Conservation (phyloP, 1,284 basidiomycete species). For the Trichosporon ovoides region DNA sequence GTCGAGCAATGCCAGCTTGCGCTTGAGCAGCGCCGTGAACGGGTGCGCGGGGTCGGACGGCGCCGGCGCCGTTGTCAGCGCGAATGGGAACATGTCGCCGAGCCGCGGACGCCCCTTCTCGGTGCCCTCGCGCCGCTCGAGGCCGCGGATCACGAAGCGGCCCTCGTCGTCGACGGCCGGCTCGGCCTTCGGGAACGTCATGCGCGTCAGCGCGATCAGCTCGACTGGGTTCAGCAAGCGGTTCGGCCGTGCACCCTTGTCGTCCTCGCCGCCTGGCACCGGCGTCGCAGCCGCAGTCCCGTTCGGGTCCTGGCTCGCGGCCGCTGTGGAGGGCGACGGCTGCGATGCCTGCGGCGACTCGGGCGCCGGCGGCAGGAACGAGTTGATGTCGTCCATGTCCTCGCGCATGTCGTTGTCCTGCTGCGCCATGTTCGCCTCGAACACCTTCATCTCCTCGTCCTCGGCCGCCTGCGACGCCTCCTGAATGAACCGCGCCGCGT, state of each 20-base stretch:
- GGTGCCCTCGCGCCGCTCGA: constrained; percentile 35
- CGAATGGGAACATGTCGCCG: constrained; percentile 43
- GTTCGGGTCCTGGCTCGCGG: not conserved
- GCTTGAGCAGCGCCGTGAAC: constrained; percentile 32
- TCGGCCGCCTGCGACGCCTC: constrained; percentile 11
- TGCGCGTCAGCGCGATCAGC: constrained; percentile 37
- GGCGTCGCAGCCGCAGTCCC: not conserved
- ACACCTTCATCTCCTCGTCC: constrained; percentile 4
- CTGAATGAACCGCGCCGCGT: constrained; percentile 39
- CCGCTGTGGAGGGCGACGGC: not conserved
- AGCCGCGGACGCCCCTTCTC: constrained; percentile 24
- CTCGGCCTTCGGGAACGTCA: constrained; percentile 42
- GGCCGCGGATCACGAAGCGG: constrained; percentile 37
- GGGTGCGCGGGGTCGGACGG: constrained; percentile 29
- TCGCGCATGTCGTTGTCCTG: not conserved
- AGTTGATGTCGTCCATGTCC: constrained; percentile 22
- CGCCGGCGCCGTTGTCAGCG: constrained; percentile 23
- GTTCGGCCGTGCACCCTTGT: constrained; percentile 8
- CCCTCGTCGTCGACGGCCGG: constrained; percentile 35
- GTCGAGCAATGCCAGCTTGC: constrained; percentile 28
- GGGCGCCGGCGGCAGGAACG: constrained; percentile 11
- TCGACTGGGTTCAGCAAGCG: constrained; percentile 42
- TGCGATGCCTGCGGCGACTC: not conserved
- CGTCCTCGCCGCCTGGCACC: not conserved
- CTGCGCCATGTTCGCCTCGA: not conserved